Base-by-base conservation (phyloP, 2,329 filamentous ascomycete species). In the Cercospora janseana region DNA sequence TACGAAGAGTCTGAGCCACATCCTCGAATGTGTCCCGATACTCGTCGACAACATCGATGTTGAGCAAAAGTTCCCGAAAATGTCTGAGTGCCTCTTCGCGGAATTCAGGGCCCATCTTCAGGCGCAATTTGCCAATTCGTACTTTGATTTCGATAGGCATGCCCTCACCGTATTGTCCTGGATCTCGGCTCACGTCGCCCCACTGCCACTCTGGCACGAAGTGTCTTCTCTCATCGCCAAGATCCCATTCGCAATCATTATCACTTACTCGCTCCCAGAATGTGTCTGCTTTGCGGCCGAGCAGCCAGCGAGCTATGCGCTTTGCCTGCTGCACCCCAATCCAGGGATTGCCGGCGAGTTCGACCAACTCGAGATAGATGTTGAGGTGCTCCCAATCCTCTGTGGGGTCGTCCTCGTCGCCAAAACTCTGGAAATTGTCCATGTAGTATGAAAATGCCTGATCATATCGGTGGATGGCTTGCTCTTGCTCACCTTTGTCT, bases 231-330 rank as follows among this genome's bases (percentile, higher is more conserved):
- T 79, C 84, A 15, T 78, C 75, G 63, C 89, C 81, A 35, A 84
- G 79, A 66, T 98, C 93, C 82, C 90, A 98, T 70, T 98, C 93
- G 49, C 90, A 79, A 65, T 96, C 89, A 65, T 96, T 88, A 4
- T 80, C 75, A 23, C 79, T 55, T 32, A 57, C 74, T 57, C 77
- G 66, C 51, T 94, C 86, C 93, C 93, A 98, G 62, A 83, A 88
- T 0, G 63, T 69, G 66, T 98, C 91, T 4, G 79, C 73, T 27
- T 77, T 73, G 41, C 93, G 83, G 6, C 88, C 87, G 29, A 95
- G 75, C 47, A 95, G 76, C 89, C 90, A 95, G 49, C 94, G 79
- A 16, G 86, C 81, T 12, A 95, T 70, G 2, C 76, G 75, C 65
- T 87, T 93, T 9, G 94, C 75, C 55, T 85, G 80, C 21, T 69